These are phyloP conservation scores for Lasiosphaeria hispida DNA, from an alignment of 495 filamentous ascomycete species.

Conservation along the genomic window DNA sequence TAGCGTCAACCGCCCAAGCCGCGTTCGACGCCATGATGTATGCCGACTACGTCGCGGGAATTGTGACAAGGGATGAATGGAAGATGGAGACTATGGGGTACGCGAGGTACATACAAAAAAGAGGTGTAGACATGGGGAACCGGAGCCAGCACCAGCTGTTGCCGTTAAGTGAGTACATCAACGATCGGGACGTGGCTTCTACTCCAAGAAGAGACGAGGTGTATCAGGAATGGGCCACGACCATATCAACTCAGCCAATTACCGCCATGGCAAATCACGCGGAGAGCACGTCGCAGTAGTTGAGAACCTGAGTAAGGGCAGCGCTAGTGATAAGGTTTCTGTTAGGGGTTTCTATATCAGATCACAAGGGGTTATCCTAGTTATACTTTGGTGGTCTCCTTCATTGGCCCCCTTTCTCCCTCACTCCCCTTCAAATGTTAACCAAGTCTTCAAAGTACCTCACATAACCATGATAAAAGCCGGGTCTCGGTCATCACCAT, in stretches of 20 bases:
- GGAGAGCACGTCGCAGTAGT: too few species aligned
- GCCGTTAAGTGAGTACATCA: conserved; percentile 34
- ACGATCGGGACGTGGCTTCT: conserved; percentile 36
- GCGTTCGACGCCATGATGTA: conserved; percentile 48
- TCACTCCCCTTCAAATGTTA: too few species aligned
- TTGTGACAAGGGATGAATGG: conserved; percentile 41
- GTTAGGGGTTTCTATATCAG: too few species aligned
- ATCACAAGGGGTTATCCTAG: too few species aligned
- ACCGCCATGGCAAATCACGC: too few species aligned
- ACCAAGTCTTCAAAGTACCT: too few species aligned
- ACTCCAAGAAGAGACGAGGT: conserved; percentile 29
- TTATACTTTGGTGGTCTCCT: too few species aligned
- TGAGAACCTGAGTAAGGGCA: too few species aligned
- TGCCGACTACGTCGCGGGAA: conserved; percentile 42
- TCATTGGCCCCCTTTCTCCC: too few species aligned
- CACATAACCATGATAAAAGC: conserved; percentile 59
- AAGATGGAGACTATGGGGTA: conserved; percentile 45
- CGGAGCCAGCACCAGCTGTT: conserved; percentile 44
- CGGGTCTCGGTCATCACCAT: conserved; percentile 63
- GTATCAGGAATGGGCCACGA: conserved; percentile 32
- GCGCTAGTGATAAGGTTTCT: too few species aligned
- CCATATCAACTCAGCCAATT: too few species aligned
- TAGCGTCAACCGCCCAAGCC: conserved; percentile 50
- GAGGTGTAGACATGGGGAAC: conserved; percentile 48
- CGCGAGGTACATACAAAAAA: conserved; percentile 42